phyloP scores from a whole-genome alignment of 2,329 filamentous ascomycete genomes.

The Microdochium paspali region DNA sequence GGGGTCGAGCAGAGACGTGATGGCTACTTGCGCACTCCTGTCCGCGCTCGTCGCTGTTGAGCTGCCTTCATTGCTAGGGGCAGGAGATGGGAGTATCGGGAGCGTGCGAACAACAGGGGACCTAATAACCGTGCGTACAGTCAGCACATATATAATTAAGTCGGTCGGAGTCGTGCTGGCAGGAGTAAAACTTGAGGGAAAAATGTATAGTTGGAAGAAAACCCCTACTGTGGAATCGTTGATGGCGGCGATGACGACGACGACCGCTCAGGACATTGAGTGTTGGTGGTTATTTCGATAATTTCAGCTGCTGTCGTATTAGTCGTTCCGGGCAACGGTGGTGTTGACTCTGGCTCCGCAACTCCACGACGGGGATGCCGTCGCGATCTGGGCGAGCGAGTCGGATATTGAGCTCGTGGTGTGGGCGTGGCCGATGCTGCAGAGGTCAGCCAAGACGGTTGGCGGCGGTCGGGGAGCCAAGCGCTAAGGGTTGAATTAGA shows the following conservation, averaged over 20 bases:
- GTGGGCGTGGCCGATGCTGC: slow-evolving; percentile 17
- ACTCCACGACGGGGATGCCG: slow-evolving; percentile 2
- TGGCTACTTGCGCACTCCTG: slow-evolving; percentile 10
- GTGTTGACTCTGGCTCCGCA: slow-evolving; percentile 3
- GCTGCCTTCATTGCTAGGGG: slow-evolving; percentile 52
- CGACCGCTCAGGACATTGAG: not conserved
- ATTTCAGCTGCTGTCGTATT: not conserved
- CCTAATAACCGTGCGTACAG: not conserved
- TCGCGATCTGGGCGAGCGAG: not conserved
- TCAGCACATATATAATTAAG: no score
- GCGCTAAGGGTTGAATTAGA: slow-evolving; percentile 30
- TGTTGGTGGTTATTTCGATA: no score
- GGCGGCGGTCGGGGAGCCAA: slow-evolving; percentile 24
- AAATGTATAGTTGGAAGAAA: not conserved
- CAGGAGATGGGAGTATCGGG: slow-evolving; percentile 48
- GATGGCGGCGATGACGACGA: not conserved
- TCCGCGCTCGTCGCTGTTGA: slow-evolving; percentile 26
- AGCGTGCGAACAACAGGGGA: not conserved
- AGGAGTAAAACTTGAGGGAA: not conserved
- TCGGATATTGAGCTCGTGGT: slow-evolving; percentile 12
- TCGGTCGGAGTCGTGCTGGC: not conserved
- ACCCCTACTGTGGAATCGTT: not conserved
- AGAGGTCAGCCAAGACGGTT: slow-evolving; percentile 21
- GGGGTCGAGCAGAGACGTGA: slow-evolving; percentile 8
- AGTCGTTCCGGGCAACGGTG: not conserved